Percentiles rank a stretch among this genome's conserved stretches.
phyloP scores from a whole-genome alignment of 2,329 filamentous ascomycete species.

The Fusarium sp. region DNA sequence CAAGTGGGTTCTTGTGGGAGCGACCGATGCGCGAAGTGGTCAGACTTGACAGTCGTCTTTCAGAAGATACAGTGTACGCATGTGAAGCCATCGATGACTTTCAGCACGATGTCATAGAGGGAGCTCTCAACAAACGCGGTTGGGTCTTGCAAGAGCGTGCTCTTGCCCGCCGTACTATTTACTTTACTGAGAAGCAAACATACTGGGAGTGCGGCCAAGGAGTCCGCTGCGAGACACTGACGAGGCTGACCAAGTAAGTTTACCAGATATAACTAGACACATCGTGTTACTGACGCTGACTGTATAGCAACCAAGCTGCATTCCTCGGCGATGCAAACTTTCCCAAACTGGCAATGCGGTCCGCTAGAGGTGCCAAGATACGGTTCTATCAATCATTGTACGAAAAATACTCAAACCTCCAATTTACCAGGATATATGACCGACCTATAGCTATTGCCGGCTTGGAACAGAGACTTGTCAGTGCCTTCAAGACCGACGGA shows the following conservation, averaged over 20 bases:
- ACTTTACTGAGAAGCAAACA: constrained; percentile 33
- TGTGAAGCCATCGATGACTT: constrained; percentile 39
- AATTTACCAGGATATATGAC: constrained; percentile 28
- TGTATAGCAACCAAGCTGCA: constrained; percentile 18
- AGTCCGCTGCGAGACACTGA: constrained; percentile 33
- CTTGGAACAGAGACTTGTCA: constrained; percentile 30
- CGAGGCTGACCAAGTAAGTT: constrained; percentile 35
- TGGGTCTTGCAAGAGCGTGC: constrained; percentile 31
- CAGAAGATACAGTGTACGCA: constrained; percentile 8
- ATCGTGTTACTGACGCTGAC: not conserved
- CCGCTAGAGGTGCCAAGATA: constrained; percentile 31
- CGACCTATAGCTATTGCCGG: constrained; percentile 42
- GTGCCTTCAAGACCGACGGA: constrained; percentile 29
- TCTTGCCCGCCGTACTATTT: constrained; percentile 37
- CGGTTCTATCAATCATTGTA: constrained; percentile 37
- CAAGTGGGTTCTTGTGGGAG: constrained; percentile 16
- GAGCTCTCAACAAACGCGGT: constrained; percentile 18
- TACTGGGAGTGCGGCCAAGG: constrained; percentile 44
- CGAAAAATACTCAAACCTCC: constrained; percentile 33
- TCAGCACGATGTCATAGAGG: constrained; percentile 28
- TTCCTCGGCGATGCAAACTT: constrained; percentile 44
- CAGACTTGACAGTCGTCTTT: not conserved
- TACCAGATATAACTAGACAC: accelerated
- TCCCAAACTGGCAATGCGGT: constrained; percentile 14
- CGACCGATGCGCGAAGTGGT: constrained; percentile 12